These are phyloP conservation scores for Penicillium arizonense DNA, from an alignment of 495 filamentous ascomycete species.

Conservation along the genomic window DNA sequence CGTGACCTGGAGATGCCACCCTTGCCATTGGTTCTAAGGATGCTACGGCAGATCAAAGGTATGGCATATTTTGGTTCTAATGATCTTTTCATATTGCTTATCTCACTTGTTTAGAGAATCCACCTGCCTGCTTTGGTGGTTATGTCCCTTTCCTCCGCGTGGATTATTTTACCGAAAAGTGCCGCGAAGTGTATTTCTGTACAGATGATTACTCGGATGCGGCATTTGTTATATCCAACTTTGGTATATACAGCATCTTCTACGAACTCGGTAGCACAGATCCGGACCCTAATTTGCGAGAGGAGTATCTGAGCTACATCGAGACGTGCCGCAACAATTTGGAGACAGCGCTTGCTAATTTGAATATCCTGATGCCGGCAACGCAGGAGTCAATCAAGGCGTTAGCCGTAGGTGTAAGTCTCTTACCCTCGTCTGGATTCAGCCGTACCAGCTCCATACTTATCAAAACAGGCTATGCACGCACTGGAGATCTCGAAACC, in stretches of 20 bases:
- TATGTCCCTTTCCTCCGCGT: constrained; percentile 43
- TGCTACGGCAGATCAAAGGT: constrained; percentile 54
- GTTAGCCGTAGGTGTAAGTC: constrained; percentile 54
- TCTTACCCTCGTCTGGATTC: neutral
- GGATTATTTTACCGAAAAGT: constrained; percentile 57
- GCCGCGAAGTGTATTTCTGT: constrained; percentile 57
- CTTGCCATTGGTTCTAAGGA: constrained; percentile 44
- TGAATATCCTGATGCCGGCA: constrained; percentile 58
- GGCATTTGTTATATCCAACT: constrained; percentile 55
- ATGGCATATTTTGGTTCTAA: neutral
- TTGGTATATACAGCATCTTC: constrained; percentile 56
- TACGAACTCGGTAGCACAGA: constrained; percentile 42
- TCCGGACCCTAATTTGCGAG: constrained; percentile 22
- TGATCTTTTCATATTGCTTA: neutral
- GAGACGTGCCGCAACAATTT: constrained; percentile 54
- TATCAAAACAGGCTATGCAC: constrained; percentile 40
- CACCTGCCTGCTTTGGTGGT: constrained; percentile 23
- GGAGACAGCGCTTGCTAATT: constrained; percentile 54
- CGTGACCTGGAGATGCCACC: constrained; percentile 56
- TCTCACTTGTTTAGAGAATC: constrained; percentile 19
- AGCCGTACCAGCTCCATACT: neutral
- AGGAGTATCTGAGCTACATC: constrained; percentile 40
- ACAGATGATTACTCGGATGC: constrained; percentile 56
- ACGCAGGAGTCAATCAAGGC: constrained; percentile 58
- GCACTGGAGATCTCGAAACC: constrained; percentile 63